Base-by-base conservation (phyloP, 2,329 filamentous ascomycete species). In the Cladorrhinum sp. region DNA sequence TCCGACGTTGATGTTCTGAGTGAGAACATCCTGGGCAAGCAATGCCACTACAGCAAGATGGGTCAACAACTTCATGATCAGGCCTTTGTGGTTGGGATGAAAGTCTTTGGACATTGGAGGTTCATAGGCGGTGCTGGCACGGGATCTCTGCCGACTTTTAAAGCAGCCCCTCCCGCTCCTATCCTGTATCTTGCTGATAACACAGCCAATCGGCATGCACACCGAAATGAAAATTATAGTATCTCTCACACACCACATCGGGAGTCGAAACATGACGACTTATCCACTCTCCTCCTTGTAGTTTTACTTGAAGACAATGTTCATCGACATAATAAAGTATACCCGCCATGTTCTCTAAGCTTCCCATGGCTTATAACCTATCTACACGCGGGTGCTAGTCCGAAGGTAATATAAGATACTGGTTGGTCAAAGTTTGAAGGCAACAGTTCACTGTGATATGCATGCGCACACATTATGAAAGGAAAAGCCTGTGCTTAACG, bases 1-100 rank as follows among this genome's bases (percentile, higher is more conserved):
- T n/a, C 52, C 52, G 9, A 55, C 52, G 25, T 45, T 55, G 52
- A 55, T 36, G 38, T 55, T 55, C 16, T 48, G 52, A 27, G n/a
- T 13, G 51, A 23, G 8, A 1, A 16, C 27, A 38, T 45, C n/a
- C 10, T 45, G 16, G 41, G 41, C 41, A 18, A 18, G 8, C 3
- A 45, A 4, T 4, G 16, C 41, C 41, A 45, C 16, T 2, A 10
- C 41, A 10, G 41, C n/a, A 7, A 45, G 41, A 45, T 7, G 4
- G 18, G 2, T 45, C 4, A 18, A 45, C 8, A 45, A 45, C 41
- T 45, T 45, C 41, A 45, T 45, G 41, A 22, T 45, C 16, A 45
- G 41, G 29, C 13, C 13, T 32, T 7, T 32, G 29, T 13, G 29
- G 29, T 32, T 22, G 10, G 10, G 41, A 4, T 5, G 16, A 3